Conservation (phyloP, 805 yeast genomes). For the Scheffersomyces lignosus region DNA sequence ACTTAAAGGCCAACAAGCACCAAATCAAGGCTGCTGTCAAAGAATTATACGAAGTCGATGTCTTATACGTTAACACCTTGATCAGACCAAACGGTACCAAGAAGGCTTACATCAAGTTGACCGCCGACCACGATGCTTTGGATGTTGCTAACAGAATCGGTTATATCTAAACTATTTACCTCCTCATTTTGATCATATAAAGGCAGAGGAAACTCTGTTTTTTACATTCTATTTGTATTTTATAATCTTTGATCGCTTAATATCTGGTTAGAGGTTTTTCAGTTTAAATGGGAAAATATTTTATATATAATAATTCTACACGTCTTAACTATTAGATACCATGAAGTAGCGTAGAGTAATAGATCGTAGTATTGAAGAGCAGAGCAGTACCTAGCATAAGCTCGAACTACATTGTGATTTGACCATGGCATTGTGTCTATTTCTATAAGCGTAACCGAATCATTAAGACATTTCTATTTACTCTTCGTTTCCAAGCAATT, state of each 20-base stretch:
- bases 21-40: slow-evolving; percentile 98
- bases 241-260: slow-evolving; percentile 6
- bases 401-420: too few relatives aligned
- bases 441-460: too few relatives aligned
- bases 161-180: slow-evolving; percentile 68
- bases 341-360: background rate
- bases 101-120: slow-evolving; percentile 98
- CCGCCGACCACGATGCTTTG: slow-evolving; percentile 99
- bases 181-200: slow-evolving; percentile 1
- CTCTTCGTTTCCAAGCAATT: too few relatives aligned
- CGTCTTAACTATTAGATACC: too few relatives aligned
- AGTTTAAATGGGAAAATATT: slow-evolving; percentile 6
- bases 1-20: slow-evolving; percentile 94
- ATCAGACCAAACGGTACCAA: slow-evolving; percentile 99
- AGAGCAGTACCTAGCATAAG: too few relatives aligned
- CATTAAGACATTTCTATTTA: too few relatives aligned
- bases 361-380: background rate
- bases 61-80: slow-evolving; percentile 90
- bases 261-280: slow-evolving; percentile 6
- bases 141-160: slow-evolving; percentile 99
- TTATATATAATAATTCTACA: slow-evolving; percentile 6
- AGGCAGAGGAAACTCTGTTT: background rate
- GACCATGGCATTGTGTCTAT: too few relatives aligned
- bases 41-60: slow-evolving; percentile 97
- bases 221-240: slow-evolving; percentile 10